Base-by-base conservation (phyloP, 352 stramenopile genomes). In the Phytophthora sp. region DNA sequence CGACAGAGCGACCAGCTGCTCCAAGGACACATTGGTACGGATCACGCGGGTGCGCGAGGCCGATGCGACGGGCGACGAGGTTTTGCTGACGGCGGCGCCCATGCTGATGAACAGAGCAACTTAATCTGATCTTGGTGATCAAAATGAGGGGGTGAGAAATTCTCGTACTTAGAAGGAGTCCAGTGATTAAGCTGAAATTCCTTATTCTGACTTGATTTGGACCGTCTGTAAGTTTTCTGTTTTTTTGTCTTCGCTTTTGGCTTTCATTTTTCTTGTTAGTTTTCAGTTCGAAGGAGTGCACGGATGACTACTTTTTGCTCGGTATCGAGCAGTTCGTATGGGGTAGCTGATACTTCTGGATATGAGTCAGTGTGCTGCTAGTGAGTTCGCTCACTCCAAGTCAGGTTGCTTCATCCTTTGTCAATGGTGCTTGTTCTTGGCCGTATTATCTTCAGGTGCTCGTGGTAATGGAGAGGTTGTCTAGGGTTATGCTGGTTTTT, bases 1-100 rank as follows among this genome's bases (percentile, higher is more conserved):
- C 1, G 74, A 70, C n/a, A 74, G 57, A 36, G 68, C 71, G 13
- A 66, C 26, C 20, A 82, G 27, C 20, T 74, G 67, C 45, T 80
- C 74, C 5, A 76, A 61, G 21, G 71, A 77, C n/a, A 84, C 46
- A n/a, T 81, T 73, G 4, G 65, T 75, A 58, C 73, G 73, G 50
- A 83, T 74, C 45, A 79, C 57, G 52, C 51, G 69, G 20, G 41
- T 53, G 13, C 55, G 56, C 11, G 61, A 39, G 18, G 49, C 57
- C 9, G 66, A 68, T 16, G 55, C 26, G 5, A 60, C 42, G 9
- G 69, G 36, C 16, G 65, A 38, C 8, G 52, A 35, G 13, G 63
- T 65, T 57, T 79, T 82, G 58, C 63, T 80, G 11, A 60, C 35
- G 6, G 63, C 62, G 7, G 60, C 52, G 35, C 74, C 74, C 74